Percentiles rank a stretch among this genome's conserved stretches.
Evolutionary conservation across 2,329 filamentous ascomycete species (phyloP).

Genomic region (Penicillium olsonii): DNA sequence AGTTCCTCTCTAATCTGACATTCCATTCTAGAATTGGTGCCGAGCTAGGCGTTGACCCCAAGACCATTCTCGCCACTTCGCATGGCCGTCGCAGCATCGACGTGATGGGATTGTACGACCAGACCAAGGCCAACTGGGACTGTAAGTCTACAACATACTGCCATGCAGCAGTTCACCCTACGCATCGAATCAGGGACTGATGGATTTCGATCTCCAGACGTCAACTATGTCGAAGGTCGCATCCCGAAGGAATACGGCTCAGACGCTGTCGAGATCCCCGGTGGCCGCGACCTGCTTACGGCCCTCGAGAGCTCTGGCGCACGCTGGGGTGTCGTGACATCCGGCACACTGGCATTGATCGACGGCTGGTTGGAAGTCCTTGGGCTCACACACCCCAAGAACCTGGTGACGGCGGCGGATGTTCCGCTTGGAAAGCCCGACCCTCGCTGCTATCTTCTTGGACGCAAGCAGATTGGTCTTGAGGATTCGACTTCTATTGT

Average conservation of each 20-base stretch:
- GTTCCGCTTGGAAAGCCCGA: constrained; percentile 76
- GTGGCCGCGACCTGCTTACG: constrained; percentile 70
- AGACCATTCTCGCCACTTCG: constrained; percentile 82
- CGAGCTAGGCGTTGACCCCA: constrained; percentile 82
- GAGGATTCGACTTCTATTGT: constrained; percentile 58
- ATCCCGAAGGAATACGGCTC: constrained; percentile 75
- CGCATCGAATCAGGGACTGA: background rate
- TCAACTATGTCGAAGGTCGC: constrained; percentile 73
- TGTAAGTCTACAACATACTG: constrained; percentile 60
- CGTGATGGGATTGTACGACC: constrained; percentile 73
- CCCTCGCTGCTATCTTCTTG: constrained; percentile 71
- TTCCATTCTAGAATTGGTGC: constrained; percentile 53
- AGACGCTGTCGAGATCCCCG: constrained; percentile 83
- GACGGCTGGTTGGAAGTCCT: constrained; percentile 71
- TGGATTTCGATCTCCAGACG: constrained; percentile 57
- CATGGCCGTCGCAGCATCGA: constrained; percentile 92
- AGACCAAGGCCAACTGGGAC: constrained; percentile 87
- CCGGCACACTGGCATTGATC: constrained; percentile 67
- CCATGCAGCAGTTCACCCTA: background rate
- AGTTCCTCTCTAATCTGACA: background rate
- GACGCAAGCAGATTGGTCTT: constrained; percentile 61
- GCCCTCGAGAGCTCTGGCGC: constrained; percentile 62
- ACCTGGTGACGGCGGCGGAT: constrained; percentile 74
- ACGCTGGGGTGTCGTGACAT: constrained; percentile 83
- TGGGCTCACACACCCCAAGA: constrained; percentile 63